phyloP scores from a whole-genome alignment of 345 rosid species.

The Limnanthes douglasii region DNA sequence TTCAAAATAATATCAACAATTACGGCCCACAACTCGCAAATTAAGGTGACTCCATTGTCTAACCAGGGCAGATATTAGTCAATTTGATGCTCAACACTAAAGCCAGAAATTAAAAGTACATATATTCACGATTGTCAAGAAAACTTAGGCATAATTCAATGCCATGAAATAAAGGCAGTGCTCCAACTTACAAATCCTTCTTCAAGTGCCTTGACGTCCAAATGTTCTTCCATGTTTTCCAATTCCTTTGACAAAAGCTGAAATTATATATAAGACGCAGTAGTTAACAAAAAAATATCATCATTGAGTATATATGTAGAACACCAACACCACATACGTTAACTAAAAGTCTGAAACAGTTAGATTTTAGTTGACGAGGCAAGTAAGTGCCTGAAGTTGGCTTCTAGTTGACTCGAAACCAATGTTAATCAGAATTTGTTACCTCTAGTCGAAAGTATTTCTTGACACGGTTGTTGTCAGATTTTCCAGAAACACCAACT shows the following conservation, averaged over 20 bases:
- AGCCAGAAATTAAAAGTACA: too few relatives aligned
- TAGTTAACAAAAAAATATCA: not conserved
- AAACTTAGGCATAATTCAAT: too few relatives aligned
- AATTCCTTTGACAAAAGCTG: constrained; percentile 50
- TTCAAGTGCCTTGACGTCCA: constrained; percentile 57
- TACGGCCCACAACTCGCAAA: too few relatives aligned
- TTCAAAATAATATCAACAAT: too few relatives aligned
- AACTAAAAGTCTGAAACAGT: not conserved
- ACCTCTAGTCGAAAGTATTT: constrained; percentile 72
- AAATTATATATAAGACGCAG: not conserved
- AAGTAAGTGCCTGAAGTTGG: not conserved
- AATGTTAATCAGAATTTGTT: constrained; percentile 3
- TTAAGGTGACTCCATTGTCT: too few relatives aligned
- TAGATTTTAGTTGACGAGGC: not conserved
- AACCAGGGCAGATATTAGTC: too few relatives aligned
- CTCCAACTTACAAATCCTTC: constrained; percentile 62
- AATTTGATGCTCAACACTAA: too few relatives aligned
- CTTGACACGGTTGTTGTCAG: constrained; percentile 31
- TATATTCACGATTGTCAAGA: too few relatives aligned
- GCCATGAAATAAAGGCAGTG: too few relatives aligned
- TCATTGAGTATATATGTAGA: not conserved
- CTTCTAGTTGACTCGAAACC: not conserved
- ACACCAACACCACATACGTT: not conserved
- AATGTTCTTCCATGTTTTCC: constrained; percentile 43
- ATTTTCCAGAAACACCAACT: constrained; percentile 53